Percentiles rank a stretch among this genome's conserved stretches.
phyloP scores from a whole-genome alignment of 2,329 filamentous ascomycete genomes.

The Zalaria sp. region DNA sequence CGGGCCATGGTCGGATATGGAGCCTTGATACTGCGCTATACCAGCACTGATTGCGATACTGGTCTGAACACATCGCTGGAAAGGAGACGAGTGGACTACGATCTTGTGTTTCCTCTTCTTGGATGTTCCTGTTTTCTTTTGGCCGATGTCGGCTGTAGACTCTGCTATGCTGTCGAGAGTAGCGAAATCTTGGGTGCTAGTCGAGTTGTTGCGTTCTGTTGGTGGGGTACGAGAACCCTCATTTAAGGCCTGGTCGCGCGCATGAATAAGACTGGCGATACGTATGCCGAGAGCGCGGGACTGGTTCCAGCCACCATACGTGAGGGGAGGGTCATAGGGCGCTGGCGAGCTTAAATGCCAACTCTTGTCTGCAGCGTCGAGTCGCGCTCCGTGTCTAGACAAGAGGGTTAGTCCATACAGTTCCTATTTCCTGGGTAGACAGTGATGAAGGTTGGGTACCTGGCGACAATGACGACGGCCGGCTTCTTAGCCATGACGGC shows the following conservation, averaged over 20 bases:
- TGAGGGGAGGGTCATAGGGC: slow-evolving; percentile 89
- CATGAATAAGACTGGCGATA: slow-evolving; percentile 58
- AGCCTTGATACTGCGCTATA: slow-evolving; percentile 50
- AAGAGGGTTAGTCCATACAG: slow-evolving; percentile 3
- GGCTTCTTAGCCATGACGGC: slow-evolving; percentile 28
- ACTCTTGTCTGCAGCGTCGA: slow-evolving; percentile 86
- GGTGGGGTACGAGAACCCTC: slow-evolving; percentile 24
- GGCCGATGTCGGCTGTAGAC: neutral
- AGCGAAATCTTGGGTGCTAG: slow-evolving; percentile 8
- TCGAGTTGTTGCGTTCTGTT: slow-evolving; percentile 1
- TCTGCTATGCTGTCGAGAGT: neutral
- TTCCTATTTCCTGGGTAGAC: neutral
- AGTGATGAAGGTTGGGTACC: slow-evolving; percentile 18
- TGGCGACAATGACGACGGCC: slow-evolving; percentile 35
- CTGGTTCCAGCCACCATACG: slow-evolving; percentile 88
- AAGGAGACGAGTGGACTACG: slow-evolving; percentile 86
- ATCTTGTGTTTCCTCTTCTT: slow-evolving; percentile 54
- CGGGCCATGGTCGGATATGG: slow-evolving; percentile 14
- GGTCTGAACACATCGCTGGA: slow-evolving; percentile 83
- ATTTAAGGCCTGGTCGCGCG: slow-evolving; percentile 31
- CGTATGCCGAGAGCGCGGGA: slow-evolving; percentile 66
- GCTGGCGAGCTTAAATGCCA: slow-evolving; percentile 90
- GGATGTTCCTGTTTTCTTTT: neutral
- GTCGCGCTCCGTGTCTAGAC: slow-evolving; percentile 70
- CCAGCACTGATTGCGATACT: slow-evolving; percentile 79